Evolutionary conservation across 2,329 filamentous ascomycete species (phyloP), one percentile per base, ranked within the genome.

Genomic region (Aspergillus ustus): DNA sequence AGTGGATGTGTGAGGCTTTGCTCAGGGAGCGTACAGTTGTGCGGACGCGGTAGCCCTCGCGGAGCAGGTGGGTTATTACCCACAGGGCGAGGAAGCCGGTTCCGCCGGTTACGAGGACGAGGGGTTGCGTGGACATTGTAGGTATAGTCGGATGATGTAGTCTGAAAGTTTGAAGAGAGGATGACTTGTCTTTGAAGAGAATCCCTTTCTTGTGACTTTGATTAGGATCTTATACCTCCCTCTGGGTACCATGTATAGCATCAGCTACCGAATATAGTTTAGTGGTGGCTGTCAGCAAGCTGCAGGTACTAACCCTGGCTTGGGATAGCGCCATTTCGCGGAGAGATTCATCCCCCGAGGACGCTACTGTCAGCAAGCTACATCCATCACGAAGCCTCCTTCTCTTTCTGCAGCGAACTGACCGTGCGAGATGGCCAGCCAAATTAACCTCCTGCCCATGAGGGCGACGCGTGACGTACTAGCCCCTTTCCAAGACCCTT

Each of bases 61-160:
- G 5, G 13, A 54, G 37, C 13, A 54, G 52, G 3, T 22, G 20
- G 9, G 25, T 17, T 3, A 54, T 54, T 11, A 44, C n/a, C 37
- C 40, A 54, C 17, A 25, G 22, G 15, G 20, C 52, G 37, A 54
- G 20, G 52, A 54, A 54, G 52, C 52, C 37, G 2, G 52, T 44
- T 7, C 52, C 52, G 40, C 52, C 52, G 37, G 52, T 54, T 17
- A 54, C 52, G 20, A 54, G 52, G 37, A 54, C 52, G 20, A 54
- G 52, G 25, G 52, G 50, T 15, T 2, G 22, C 9, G 44, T 5
- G 22, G 44, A 20, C 44, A 46, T 46, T 46, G 17, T 7, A 11
- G n/a, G 11, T 19, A 11, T 46, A 46, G 7, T 17, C 11, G 8
- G 5, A 15, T 13, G 34, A 17, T 5, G 34, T 11, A 13, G 11